These are phyloP conservation scores for Ambrosiella beaveri DNA, from an alignment of 2,329 filamentous ascomycete species.

Conservation along the genomic window DNA sequence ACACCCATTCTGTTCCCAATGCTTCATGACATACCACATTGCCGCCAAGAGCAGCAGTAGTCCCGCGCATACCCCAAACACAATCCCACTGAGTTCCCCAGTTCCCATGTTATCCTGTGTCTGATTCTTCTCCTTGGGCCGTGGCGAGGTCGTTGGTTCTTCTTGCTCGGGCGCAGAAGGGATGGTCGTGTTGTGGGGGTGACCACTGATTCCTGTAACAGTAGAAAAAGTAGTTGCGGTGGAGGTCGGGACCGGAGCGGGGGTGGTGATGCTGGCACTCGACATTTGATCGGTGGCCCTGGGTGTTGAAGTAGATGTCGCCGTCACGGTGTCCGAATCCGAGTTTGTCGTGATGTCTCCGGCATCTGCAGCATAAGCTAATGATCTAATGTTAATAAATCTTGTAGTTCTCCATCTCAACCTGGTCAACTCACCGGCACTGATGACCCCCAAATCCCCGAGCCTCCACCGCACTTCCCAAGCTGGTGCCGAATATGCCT, in stretches of 20 bases:
- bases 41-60: conserved; percentile 1
- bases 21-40: conserved; percentile 3
- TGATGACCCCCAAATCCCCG: conserved; percentile 12
- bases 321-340: no score
- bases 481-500: conserved; percentile 18
- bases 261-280: not conserved
- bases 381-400: no score
- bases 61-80: conserved; percentile 8
- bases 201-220: not conserved
- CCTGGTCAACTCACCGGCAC: conserved; percentile 3
- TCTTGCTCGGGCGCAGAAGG: not conserved
- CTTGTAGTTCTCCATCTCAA: no score
- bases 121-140: not conserved
- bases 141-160: not conserved
- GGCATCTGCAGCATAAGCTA: no score
- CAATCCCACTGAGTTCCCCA: conserved; percentile 8
- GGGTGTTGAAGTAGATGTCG: not conserved
- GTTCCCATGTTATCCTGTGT: not conserved
- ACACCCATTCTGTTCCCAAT: conserved; percentile 7
- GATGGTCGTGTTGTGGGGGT: not conserved
- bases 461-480: conserved; percentile 19
- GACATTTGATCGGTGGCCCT: not conserved
- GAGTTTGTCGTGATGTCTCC: no score
- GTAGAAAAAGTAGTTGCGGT: not conserved
- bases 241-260: not conserved